These are phyloP conservation scores for Trapa incisa DNA, from an alignment of 345 rosid genomes.

Conservation along the genomic window DNA sequence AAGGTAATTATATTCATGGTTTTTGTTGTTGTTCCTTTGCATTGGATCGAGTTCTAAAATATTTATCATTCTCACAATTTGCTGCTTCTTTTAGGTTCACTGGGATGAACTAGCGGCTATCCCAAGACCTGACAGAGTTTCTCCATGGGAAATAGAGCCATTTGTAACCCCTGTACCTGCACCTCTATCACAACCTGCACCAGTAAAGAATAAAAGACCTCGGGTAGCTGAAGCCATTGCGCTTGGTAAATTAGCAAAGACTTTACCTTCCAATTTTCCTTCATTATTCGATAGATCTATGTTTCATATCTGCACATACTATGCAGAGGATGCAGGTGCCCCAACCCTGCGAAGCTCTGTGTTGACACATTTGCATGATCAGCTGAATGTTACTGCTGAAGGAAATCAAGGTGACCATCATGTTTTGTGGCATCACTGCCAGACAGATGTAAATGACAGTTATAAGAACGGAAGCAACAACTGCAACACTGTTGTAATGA, in stretches of 20 bases:
- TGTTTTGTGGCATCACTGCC: conserved; percentile 35
- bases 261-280: not conserved
- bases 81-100: conserved; percentile 40
- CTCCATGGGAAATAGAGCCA: conserved; percentile 95
- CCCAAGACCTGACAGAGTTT: conserved; percentile 72
- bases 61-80: not conserved
- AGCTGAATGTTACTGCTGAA: conserved; percentile 26
- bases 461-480: not conserved
- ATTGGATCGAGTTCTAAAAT: not conserved
- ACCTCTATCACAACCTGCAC: conserved; percentile 29
- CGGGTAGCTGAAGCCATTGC: conserved; percentile 35
- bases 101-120: conserved; percentile 92
- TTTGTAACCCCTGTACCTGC: conserved; percentile 32
- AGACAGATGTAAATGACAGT: conserved; percentile 16
- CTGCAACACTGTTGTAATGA: conserved; percentile 23
- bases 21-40: not conserved
- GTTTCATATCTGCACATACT: not conserved
- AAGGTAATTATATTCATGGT: conserved; percentile 28
- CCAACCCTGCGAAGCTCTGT: conserved; percentile 47
- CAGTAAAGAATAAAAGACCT: conserved; percentile 56
- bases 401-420: conserved; percentile 32
- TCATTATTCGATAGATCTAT: not conserved
- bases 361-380: conserved; percentile 42
- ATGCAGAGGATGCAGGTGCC: conserved; percentile 14
- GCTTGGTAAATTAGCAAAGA: conserved; percentile 18